phyloP scores from a whole-genome alignment of 495 filamentous ascomycete species.

The Lasiosphaeria ovina region DNA sequence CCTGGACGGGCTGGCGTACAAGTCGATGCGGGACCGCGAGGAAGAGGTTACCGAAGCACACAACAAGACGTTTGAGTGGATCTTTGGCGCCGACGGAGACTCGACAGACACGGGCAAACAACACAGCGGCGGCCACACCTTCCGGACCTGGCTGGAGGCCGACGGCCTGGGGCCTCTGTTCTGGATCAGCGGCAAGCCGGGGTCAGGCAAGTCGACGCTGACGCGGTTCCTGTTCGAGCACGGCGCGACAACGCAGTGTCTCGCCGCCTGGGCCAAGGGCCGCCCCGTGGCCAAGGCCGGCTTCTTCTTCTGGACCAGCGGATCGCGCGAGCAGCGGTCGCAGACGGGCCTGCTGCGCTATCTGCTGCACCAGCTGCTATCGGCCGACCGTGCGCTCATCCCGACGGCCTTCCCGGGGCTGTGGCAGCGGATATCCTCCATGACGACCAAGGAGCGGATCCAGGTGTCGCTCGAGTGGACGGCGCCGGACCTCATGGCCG shows the following conservation, averaged over 20 bases:
- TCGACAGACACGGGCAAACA: no score
- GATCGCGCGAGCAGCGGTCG: background rate
- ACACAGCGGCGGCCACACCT: no score
- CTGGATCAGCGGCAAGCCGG: background rate
- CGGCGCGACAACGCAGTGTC: background rate
- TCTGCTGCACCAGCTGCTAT: background rate
- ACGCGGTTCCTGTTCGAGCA: background rate
- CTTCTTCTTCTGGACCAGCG: background rate
- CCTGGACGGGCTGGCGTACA: no score
- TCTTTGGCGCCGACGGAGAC: no score
- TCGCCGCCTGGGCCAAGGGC: background rate
- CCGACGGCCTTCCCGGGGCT: background rate
- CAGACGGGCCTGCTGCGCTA: background rate
- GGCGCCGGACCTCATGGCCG: background rate
- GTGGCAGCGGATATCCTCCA: background rate
- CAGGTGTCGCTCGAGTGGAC: background rate
- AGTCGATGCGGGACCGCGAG: no score
- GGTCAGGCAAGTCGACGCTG: background rate
- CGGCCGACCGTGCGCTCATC: background rate
- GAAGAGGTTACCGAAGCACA: no score
- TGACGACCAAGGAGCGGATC: background rate
- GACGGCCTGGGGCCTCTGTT: background rate
- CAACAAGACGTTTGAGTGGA: no score
- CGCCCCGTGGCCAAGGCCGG: background rate
- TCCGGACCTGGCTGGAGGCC: no score